Conservation (phyloP, 495 filamentous ascomycete species). For the Hypoxylon fragiforme region DNA sequence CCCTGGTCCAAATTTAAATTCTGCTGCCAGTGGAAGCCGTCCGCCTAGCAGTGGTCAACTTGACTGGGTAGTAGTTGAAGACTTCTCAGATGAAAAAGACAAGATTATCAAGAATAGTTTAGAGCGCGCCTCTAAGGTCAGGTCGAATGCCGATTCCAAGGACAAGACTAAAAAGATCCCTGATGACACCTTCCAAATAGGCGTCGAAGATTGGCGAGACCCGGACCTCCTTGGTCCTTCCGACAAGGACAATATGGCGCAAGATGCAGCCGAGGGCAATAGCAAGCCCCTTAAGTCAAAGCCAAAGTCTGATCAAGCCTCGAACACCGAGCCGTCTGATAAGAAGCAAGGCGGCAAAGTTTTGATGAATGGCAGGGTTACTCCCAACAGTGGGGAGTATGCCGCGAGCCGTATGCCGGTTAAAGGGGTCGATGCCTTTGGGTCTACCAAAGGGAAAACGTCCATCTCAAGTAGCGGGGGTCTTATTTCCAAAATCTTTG, state of each 20-base stretch:
- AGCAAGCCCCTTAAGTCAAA: constrained; percentile 24
- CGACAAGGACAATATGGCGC: constrained; percentile 20
- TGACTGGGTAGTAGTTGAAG: constrained; percentile 73
- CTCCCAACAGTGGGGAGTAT: constrained; percentile 80
- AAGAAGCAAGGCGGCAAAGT: constrained; percentile 41
- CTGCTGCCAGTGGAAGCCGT: constrained; percentile 47
- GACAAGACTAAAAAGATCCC: constrained; percentile 31
- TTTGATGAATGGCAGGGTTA: constrained; percentile 70
- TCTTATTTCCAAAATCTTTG: constrained; percentile 51
- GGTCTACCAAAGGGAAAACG: constrained; percentile 28
- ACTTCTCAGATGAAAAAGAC: constrained; percentile 62
- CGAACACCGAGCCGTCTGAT: constrained; percentile 29
- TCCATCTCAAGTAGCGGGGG: constrained; percentile 32
- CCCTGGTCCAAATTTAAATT: constrained; percentile 39
- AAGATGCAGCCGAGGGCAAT: constrained; percentile 8
- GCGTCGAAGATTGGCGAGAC: constrained; percentile 90
- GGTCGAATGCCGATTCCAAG: constrained; percentile 25
- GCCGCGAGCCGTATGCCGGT: constrained; percentile 37
- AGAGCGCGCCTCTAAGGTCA: constrained; percentile 40
- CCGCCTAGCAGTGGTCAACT: constrained; percentile 83
- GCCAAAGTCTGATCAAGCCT: constrained; percentile 21
- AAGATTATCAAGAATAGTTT: constrained; percentile 42
- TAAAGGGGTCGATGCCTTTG: constrained; percentile 29
- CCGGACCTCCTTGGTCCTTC: constrained; percentile 65
- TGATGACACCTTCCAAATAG: constrained; percentile 82